Conservation (phyloP, 2,329 filamentous ascomycete species). For the Neonectria coccinea region DNA sequence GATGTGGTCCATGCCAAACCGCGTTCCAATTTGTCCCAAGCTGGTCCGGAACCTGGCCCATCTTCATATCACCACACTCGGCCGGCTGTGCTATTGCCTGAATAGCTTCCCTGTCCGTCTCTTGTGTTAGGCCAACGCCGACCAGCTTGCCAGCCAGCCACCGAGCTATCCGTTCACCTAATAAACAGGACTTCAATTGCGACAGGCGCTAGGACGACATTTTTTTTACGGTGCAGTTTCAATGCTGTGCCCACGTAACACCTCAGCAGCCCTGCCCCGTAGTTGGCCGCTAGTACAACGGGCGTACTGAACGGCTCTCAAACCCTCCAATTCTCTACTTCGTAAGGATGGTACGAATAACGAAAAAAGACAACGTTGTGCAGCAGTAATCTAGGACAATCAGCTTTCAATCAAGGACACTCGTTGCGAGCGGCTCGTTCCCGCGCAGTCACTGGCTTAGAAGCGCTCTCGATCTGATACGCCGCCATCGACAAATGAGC, state of each 20-base stretch:
- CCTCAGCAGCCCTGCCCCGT: neutral
- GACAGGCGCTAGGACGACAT: constrained; percentile 4
- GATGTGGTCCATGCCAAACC: constrained; percentile 5
- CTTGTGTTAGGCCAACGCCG: constrained; percentile 21
- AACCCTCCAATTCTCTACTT: neutral
- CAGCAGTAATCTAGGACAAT: neutral
- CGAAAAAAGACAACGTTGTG: neutral
- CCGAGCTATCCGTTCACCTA: constrained; percentile 12
- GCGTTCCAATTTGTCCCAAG: constrained; percentile 20
- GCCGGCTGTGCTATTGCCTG: constrained; percentile 20
- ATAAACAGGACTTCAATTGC: constrained; percentile 8
- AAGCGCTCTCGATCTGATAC: constrained; percentile 20
- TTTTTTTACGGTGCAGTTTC: neutral
- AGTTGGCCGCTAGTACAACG: neutral
- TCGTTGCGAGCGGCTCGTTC: constrained; percentile 3
- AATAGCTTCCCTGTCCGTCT: constrained; percentile 18
- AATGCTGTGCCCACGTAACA: neutral
- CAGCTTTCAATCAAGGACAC: constrained; percentile 8
- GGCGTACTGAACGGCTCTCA: neutral
- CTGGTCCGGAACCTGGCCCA: constrained; percentile 15
- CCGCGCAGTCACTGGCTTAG: constrained; percentile 2
- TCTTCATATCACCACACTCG: constrained; percentile 17
- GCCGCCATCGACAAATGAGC: constrained; percentile 12
- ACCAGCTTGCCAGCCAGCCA: neutral
- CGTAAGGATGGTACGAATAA: neutral